A percentile compares a stretch with the other conserved stretches of the same genome.
Conservation (phyloP, 805 yeast species). For the Hermanozyma aechmeae region DNA sequence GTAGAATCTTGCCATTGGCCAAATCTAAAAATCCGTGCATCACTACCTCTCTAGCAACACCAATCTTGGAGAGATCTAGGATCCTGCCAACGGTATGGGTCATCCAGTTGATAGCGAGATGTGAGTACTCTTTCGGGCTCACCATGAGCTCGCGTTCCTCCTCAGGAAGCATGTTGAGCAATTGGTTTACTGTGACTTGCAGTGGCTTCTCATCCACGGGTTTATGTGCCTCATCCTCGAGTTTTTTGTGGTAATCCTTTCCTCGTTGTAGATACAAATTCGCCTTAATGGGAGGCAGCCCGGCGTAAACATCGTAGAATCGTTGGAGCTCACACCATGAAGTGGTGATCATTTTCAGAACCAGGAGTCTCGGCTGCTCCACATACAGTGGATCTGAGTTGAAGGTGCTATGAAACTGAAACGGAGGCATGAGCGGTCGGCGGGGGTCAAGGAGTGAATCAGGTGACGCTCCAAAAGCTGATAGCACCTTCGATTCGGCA, state of each 20-base stretch:
- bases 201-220: slow-evolving; percentile 14
- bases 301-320: slow-evolving; percentile 43
- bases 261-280: too few relatives aligned
- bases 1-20: slow-evolving; percentile 8
- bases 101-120: too few relatives aligned
- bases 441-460: slow-evolving; percentile 5
- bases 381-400: slow-evolving; percentile 7
- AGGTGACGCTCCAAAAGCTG: slow-evolving; percentile 3
- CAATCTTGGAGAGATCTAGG: slow-evolving; percentile 30
- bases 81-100: too few relatives aligned
- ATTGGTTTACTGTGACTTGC: too few relatives aligned
- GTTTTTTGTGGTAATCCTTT: slow-evolving; percentile 9
- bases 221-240: slow-evolving; percentile 25
- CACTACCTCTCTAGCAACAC: slow-evolving; percentile 54
- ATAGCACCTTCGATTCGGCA: slow-evolving; percentile 5
- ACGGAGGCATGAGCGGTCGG: slow-evolving; percentile 6
- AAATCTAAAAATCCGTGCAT: slow-evolving; percentile 44
- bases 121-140: too few relatives aligned
- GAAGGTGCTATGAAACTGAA: slow-evolving; percentile 3
- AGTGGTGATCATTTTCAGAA: slow-evolving; percentile 49
- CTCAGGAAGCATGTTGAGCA: too few relatives aligned
- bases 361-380: slow-evolving; percentile 34
- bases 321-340: slow-evolving; percentile 63
- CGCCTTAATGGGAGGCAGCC: slow-evolving; percentile 27
- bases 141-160: too few relatives aligned